Conservation (phyloP, 108 stramenopile genomes). For the Stephanodiscus minutulus region DNA sequence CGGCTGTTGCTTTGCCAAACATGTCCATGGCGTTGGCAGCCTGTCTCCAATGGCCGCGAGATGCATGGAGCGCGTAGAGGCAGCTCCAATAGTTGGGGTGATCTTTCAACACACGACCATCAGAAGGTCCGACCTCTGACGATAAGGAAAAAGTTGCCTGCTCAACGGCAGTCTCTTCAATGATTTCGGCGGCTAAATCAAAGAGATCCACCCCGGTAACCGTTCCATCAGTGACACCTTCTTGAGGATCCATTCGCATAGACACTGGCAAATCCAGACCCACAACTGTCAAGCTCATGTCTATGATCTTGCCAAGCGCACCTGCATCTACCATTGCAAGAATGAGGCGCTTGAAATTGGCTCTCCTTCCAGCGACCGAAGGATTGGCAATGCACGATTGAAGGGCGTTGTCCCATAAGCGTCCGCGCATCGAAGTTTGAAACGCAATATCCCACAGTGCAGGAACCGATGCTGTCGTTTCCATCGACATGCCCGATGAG, state of each 20-base stretch:
- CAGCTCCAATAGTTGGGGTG: slow-evolving; percentile 73
- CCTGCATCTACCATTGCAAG: slow-evolving; percentile 79
- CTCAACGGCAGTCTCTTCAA: slow-evolving; percentile 47
- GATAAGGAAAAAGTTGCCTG: not conserved
- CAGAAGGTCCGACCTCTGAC: slow-evolving; percentile 10
- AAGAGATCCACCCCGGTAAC: slow-evolving; percentile 62
- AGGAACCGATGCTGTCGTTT: slow-evolving; percentile 55
- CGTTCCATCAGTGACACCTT: slow-evolving; percentile 4
- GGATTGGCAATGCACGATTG: slow-evolving; percentile 64
- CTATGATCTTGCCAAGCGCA: slow-evolving; percentile 61
- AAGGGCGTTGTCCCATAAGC: slow-evolving; percentile 71
- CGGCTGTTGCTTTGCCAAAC: slow-evolving; percentile 47
- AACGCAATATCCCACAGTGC: slow-evolving; percentile 67
- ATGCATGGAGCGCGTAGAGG: slow-evolving; percentile 76
- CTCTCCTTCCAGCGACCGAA: slow-evolving; percentile 26
- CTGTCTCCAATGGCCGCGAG: slow-evolving; percentile 75
- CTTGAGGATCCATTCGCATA: slow-evolving; percentile 16
- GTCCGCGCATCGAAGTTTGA: slow-evolving; percentile 52
- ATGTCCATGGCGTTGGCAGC: slow-evolving; percentile 79
- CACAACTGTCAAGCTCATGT: slow-evolving; percentile 56
- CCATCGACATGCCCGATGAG: slow-evolving; percentile 6
- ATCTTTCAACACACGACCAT: slow-evolving; percentile 38
- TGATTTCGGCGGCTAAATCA: slow-evolving; percentile 60
- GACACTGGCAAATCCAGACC: slow-evolving; percentile 12
- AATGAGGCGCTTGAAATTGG: slow-evolving; percentile 60